Percentiles rank a stretch among this genome's conserved stretches.
These are phyloP conservation scores for Naganishia sp. DNA, from an alignment of 1,284 basidiomycete species.

Conservation along the genomic window DNA sequence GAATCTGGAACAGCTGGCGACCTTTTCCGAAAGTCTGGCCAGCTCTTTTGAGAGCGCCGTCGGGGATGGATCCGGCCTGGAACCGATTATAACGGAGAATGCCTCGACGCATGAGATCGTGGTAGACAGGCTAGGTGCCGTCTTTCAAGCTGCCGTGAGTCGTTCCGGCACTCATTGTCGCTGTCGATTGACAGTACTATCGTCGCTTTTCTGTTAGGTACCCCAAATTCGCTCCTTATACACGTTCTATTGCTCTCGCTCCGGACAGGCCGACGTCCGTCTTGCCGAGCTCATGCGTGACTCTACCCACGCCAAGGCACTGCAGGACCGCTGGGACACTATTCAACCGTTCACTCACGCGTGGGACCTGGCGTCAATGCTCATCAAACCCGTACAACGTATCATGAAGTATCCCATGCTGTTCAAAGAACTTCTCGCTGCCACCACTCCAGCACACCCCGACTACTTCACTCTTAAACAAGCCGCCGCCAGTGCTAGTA, in stretches of 20 bases:
- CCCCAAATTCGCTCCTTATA: constrained; percentile 76
- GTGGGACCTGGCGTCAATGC: constrained; percentile 88
- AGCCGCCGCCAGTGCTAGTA: constrained; percentile 70
- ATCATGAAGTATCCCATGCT: constrained; percentile 88
- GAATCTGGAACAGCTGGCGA: constrained; percentile 73
- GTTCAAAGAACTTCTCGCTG: constrained; percentile 73
- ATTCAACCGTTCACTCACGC: constrained; percentile 77
- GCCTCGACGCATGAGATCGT: constrained; percentile 52
- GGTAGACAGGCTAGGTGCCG: constrained; percentile 71
- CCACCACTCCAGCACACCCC: constrained; percentile 72
- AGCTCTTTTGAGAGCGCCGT: constrained; percentile 52
- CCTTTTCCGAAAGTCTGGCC: constrained; percentile 68
- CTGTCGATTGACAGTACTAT: constrained; percentile 9
- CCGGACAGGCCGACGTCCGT: constrained; percentile 72
- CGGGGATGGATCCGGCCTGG: constrained; percentile 47
- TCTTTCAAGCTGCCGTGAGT: constrained; percentile 72
- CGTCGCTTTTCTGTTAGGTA: constrained; percentile 58
- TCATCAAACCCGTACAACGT: constrained; percentile 86
- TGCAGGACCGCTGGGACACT: constrained; percentile 67
- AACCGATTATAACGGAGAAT: constrained; percentile 17
- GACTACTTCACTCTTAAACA: constrained; percentile 68
- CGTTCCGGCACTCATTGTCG: background rate
- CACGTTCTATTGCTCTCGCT: constrained; percentile 81
- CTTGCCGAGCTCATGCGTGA: constrained; percentile 56
- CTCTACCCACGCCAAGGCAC: constrained; percentile 59